phyloP scores from a whole-genome alignment of 495 filamentous ascomycete genomes.

The Neurospora sp. region DNA sequence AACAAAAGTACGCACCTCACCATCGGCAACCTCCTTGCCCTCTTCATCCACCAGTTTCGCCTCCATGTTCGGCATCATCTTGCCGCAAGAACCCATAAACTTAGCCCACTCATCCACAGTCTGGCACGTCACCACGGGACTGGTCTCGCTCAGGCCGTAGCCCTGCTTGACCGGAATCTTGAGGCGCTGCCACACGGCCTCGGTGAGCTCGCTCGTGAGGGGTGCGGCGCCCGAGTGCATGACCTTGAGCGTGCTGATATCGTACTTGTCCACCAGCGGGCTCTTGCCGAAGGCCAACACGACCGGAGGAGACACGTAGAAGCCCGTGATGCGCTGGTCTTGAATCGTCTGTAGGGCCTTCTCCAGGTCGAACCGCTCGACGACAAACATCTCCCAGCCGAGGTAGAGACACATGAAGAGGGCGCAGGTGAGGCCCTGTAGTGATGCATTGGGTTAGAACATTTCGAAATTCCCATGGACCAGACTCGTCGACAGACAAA shows the following conservation, averaged over 20 bases:
- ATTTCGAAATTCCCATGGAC: background rate
- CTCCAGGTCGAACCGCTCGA: constrained; percentile 77
- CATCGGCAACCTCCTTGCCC: constrained; percentile 47
- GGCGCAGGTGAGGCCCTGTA: constrained; percentile 27
- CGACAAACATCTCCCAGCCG: constrained; percentile 62
- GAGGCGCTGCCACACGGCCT: constrained; percentile 64
- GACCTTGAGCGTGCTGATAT: constrained; percentile 71
- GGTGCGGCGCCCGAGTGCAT: constrained; percentile 87
- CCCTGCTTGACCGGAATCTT: constrained; percentile 59
- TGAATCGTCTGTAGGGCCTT: constrained; percentile 69
- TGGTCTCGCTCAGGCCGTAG: constrained; percentile 47
- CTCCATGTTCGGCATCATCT: constrained; percentile 67
- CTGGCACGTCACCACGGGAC: constrained; percentile 45
- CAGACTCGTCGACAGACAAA: background rate
- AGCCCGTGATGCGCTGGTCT: constrained; percentile 61
- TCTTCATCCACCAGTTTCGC: constrained; percentile 68
- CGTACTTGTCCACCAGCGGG: constrained; percentile 64
- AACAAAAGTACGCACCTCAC: constrained; percentile 18
- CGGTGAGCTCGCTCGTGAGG: constrained; percentile 70
- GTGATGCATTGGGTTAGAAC: background rate
- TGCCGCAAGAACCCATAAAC: constrained; percentile 71
- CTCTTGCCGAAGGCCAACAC: constrained; percentile 72
- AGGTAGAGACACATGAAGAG: constrained; percentile 40
- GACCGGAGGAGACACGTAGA: constrained; percentile 79
- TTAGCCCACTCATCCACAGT: constrained; percentile 68